Percentiles rank a stretch among this genome's conserved stretches.
Conservation (phyloP, 768 basidiomycete species). For the Mycena capillaripes region DNA sequence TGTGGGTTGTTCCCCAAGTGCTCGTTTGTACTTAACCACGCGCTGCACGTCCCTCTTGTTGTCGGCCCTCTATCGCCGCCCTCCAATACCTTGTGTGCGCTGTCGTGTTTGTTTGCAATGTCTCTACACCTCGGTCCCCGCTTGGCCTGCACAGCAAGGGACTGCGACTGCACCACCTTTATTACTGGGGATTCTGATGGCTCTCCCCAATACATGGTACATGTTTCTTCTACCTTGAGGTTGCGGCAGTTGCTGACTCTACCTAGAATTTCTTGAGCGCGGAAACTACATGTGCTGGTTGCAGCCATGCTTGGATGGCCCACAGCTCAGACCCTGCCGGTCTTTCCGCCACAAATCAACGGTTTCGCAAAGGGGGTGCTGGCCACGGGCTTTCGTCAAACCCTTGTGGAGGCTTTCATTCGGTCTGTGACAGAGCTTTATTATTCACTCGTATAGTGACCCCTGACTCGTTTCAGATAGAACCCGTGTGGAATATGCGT, state of each 20-base stretch:
- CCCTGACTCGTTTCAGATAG: neutral
- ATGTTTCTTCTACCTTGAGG: too few species aligned
- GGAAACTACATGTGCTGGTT: neutral
- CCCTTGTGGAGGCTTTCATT: neutral
- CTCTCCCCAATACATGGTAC: conserved; percentile 5
- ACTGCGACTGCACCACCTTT: neutral
- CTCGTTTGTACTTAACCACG: too few species aligned
- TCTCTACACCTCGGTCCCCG: conserved; percentile 2
- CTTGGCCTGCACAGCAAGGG: neutral
- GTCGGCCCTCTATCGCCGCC: too few species aligned
- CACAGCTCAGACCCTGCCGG: too few species aligned
- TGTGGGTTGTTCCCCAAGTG: too few species aligned
- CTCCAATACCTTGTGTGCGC: too few species aligned
- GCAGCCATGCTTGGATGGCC: neutral
- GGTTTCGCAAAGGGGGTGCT: neutral
- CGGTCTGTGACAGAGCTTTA: neutral
- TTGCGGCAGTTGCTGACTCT: neutral
- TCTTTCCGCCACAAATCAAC: too few species aligned
- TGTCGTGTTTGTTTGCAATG: too few species aligned
- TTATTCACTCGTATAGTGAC: neutral
- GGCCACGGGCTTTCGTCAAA: neutral
- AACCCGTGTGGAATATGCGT: neutral
- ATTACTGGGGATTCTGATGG: neutral
- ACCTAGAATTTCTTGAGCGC: neutral
- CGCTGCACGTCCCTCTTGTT: too few species aligned